A percentile compares a stretch with the other conserved stretches of the same genome.
These are phyloP conservation scores for Sanguinoderma infundibulare DNA, from an alignment of 1,284 basidiomycete genomes.

Conservation along the genomic window DNA sequence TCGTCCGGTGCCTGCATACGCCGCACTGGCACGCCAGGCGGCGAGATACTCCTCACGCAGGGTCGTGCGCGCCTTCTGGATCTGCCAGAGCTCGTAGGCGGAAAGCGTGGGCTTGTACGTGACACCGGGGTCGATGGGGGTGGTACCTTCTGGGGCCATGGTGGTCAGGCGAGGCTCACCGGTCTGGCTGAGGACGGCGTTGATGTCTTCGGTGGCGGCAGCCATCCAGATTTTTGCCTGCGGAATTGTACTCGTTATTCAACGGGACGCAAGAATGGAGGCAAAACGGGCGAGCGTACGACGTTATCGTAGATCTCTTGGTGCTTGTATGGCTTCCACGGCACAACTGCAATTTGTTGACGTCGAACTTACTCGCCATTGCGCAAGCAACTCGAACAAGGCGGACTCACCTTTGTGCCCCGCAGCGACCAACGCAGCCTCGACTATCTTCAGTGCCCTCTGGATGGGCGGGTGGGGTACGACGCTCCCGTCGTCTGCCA, in stretches of 20 bases:
- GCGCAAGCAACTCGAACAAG: too few species aligned
- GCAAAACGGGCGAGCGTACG: slow-evolving; percentile 53
- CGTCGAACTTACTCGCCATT: slow-evolving; percentile 38
- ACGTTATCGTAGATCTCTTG: slow-evolving; percentile 53
- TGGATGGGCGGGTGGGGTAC: slow-evolving; percentile 52
- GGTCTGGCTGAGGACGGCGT: slow-evolving; percentile 35
- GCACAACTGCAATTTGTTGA: slow-evolving; percentile 37
- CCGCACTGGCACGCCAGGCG: slow-evolving; percentile 56
- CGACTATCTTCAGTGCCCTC: slow-evolving; percentile 50
- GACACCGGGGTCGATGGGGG: slow-evolving; percentile 19
- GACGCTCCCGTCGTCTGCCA: slow-evolving; percentile 50
- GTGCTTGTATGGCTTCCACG: slow-evolving; percentile 49
- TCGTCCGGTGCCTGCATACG: slow-evolving; percentile 57
- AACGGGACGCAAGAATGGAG: not conserved
- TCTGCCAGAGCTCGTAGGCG: slow-evolving; percentile 62
- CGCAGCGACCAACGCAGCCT: slow-evolving; percentile 46
- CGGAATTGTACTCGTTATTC: not conserved
- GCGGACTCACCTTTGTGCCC: slow-evolving; percentile 47
- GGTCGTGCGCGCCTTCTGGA: slow-evolving; percentile 49
- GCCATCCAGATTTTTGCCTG: slow-evolving; percentile 26
- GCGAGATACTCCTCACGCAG: slow-evolving; percentile 56
- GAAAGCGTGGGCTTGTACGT: slow-evolving; percentile 23
- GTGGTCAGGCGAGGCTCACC: slow-evolving; percentile 40
- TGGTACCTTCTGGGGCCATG: slow-evolving; percentile 35
- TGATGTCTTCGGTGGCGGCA: slow-evolving; percentile 45